Percentiles rank a stretch among this genome's conserved stretches.
Evolutionary conservation across 2,329 filamentous ascomycete genomes (phyloP).

Genomic region (Shiraia sp.): DNA sequence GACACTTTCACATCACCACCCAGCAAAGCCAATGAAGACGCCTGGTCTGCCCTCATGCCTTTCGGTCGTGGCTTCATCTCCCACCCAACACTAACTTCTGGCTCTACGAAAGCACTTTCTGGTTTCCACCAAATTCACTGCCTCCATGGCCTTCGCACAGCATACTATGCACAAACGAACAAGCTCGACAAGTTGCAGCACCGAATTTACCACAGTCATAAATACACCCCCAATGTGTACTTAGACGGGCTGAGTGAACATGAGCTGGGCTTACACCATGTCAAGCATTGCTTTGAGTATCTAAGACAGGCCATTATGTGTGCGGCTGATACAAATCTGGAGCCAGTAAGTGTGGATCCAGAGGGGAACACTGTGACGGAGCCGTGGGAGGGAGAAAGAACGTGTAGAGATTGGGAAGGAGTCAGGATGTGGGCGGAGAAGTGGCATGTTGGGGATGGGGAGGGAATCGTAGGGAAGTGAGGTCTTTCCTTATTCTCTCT

Average conservation of each 20-base stretch:
- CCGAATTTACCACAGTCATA: background rate
- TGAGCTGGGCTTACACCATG: background rate
- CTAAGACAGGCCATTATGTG: slow-evolving; percentile 25
- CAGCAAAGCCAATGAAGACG: background rate
- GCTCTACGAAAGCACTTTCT: background rate
- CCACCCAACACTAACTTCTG: background rate
- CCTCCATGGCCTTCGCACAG: background rate
- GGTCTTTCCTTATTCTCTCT: no score
- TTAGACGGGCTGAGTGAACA: background rate
- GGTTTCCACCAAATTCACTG: background rate
- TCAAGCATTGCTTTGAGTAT: slow-evolving; percentile 25
- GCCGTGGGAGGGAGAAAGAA: slow-evolving; percentile 20
- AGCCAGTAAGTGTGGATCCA: slow-evolving; percentile 1
- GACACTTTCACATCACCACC: slow-evolving; percentile 53
- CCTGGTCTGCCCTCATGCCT: background rate
- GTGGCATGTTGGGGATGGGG: slow-evolving; percentile 2
- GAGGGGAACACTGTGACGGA: slow-evolving; percentile 4
- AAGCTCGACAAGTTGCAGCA: background rate
- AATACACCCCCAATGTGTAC: background rate
- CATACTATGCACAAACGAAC: background rate
- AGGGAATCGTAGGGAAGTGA: background rate
- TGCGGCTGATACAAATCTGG: slow-evolving; percentile 23
- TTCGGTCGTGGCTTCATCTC: background rate
- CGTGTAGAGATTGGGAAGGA: slow-evolving; percentile 24
- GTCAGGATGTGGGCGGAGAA: slow-evolving; percentile 23